Evolutionary conservation across 371 early-diverging fungal species (phyloP).

Genomic region (Syncephalis plumigaleata): DNA sequence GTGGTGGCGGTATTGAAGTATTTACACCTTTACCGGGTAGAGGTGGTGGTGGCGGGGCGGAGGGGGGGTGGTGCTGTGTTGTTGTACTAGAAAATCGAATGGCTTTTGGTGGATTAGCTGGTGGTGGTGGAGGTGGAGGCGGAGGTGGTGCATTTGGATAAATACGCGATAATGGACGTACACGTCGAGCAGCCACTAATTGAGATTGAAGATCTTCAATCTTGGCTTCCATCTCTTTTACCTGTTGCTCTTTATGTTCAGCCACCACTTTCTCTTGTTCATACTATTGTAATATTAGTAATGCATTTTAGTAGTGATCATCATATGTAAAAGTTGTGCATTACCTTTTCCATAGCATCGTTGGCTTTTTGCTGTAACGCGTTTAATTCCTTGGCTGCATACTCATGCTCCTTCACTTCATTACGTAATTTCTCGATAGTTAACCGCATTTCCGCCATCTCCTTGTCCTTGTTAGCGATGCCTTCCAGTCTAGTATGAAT

Average conservation of each 20-base stretch:
- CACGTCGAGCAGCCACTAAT: not conserved
- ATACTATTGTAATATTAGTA: too few relatives aligned
- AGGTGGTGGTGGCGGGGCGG: conserved; percentile 1
- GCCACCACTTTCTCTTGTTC: too few relatives aligned
- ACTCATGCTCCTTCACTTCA: too few relatives aligned
- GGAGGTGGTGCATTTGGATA: conserved; percentile 9
- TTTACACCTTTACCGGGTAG: not conserved
- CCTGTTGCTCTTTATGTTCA: not conserved
- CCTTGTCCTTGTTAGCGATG: not conserved
- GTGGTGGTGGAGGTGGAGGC: conserved; percentile 10
- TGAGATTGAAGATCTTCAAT: not conserved
- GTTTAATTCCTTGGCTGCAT: not conserved
- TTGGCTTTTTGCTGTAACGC: not conserved
- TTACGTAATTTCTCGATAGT: not conserved
- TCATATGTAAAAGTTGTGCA: not conserved
- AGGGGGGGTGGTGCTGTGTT: not conserved
- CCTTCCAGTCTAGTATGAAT: not conserved
- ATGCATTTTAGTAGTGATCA: too few relatives aligned
- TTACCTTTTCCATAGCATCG: not conserved
- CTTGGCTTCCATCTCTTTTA: not conserved
- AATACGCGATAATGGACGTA: not conserved
- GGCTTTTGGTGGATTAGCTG: conserved; percentile 4
- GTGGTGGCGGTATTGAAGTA: conserved; percentile 5
- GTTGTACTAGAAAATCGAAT: not conserved
- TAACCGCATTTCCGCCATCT: not conserved